A percentile compares a stretch with the other conserved stretches of the same genome.
Conservation (phyloP, 2,329 filamentous ascomycete species). For the Magnaporthiopsis poae region DNA sequence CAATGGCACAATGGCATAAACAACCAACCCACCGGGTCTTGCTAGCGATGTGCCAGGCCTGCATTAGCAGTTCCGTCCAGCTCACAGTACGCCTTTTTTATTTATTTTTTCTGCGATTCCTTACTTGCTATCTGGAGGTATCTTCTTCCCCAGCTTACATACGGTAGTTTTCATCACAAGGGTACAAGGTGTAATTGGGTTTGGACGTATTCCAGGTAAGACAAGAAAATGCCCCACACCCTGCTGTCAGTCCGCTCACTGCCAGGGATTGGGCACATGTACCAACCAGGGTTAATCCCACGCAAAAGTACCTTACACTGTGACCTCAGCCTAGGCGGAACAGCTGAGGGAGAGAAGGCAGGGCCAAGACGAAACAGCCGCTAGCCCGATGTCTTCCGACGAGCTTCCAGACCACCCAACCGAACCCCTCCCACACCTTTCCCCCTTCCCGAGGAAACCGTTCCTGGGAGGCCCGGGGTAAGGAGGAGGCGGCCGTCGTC, state of each 20-base stretch:
- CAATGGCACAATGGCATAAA: too few relatives aligned
- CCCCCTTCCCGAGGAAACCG: background rate
- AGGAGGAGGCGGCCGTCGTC: background rate
- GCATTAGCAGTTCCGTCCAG: too few relatives aligned
- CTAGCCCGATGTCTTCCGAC: conserved; percentile 21
- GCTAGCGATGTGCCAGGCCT: background rate
- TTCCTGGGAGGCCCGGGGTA: conserved; percentile 4
- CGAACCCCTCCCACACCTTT: background rate
- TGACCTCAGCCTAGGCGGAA: too few relatives aligned
- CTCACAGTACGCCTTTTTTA: too few relatives aligned
- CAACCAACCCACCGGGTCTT: background rate
- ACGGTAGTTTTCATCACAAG: background rate
- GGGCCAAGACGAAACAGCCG: conserved; percentile 16
- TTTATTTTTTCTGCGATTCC: background rate
- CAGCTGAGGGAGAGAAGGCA: background rate
- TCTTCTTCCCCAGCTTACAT: too few relatives aligned
- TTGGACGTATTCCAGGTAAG: background rate
- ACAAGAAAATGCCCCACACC: background rate
- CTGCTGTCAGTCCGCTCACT: background rate
- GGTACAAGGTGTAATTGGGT: background rate
- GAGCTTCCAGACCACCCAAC: background rate
- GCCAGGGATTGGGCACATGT: too few relatives aligned
- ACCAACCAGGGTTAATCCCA: too few relatives aligned
- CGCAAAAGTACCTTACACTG: too few relatives aligned
- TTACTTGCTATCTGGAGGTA: too few relatives aligned